Base-by-base conservation (phyloP, 1,139 yeast genomes). In the Magnusiomyces ingens region DNA sequence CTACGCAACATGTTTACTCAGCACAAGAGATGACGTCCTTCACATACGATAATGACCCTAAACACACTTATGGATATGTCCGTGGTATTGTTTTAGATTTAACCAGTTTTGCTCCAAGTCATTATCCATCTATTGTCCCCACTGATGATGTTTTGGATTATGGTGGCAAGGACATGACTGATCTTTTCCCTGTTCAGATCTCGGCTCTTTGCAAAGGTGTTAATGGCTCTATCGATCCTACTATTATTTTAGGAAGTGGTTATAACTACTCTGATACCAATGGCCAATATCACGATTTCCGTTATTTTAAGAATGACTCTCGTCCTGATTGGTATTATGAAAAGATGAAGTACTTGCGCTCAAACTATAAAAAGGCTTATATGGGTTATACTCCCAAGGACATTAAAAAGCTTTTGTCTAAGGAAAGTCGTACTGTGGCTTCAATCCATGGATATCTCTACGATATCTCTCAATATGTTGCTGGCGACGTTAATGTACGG, bases 11-110 rank as follows among this genome's bases (percentile, higher is more conserved):
- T 42, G 71, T 64, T 48, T 71, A 69, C 56, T 70, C 69, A 52
- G 76, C 71, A 12, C 73, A 75, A 75, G 67, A 65, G 51, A 64
- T 66, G 37, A 59, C 63, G 47, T 65, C 73, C 53, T 67, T 72
- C 11, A 56, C 59, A 4, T 58, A 65, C 32, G 75, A 72, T 50
- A 71, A 69, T 47, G 71, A 67, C n/a, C 58, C 65, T 2, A 58
- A 62, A 44, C 71, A 71, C 52, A 73, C 66, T 53, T 72, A 62
- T 51, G 76, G 69, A 11, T 66, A 71, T 1, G 64, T 72, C 36
- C 72, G 65, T 44, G 76, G 76, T 17, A 62, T 61, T 17, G 76
- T 73, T 3, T 72, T 73, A 56, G 76, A 72, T 51, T 60, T 72
- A 49, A 65, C 75, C 17, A 67, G 67, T 56, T 72, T 72, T 2